Conservation (phyloP, 495 filamentous ascomycete genomes). For the Paragyromitra xinjiangensis region DNA sequence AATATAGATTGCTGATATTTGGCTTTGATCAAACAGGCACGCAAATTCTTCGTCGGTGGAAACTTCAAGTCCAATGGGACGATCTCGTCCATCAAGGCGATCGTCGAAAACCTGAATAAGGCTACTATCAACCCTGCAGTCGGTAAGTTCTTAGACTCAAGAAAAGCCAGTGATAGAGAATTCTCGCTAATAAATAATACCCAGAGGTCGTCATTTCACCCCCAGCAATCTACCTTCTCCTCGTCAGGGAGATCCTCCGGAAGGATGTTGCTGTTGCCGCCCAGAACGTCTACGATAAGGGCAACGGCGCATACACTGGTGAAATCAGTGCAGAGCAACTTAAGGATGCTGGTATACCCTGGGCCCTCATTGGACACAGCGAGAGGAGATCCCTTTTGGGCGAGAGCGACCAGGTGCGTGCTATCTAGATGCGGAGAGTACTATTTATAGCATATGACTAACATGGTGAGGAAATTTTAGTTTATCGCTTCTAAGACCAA, state of each 20-base stretch:
- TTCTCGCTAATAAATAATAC: conserved; percentile 32
- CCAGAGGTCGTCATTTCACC: conserved; percentile 94
- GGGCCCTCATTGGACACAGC: conserved; percentile 90
- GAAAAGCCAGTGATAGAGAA: neutral
- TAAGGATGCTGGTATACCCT: conserved; percentile 83
- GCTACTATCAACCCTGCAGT: conserved; percentile 74
- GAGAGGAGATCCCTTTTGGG: conserved; percentile 87
- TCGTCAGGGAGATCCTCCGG: conserved; percentile 76
- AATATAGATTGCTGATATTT: neutral
- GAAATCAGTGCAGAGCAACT: conserved; percentile 93
- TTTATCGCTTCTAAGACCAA: conserved; percentile 93
- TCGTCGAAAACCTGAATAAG: conserved; percentile 85
- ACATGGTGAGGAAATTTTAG: conserved; percentile 30
- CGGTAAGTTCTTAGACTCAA: conserved; percentile 63
- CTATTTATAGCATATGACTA: neutral
- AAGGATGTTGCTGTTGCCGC: conserved; percentile 74
- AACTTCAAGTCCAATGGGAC: conserved; percentile 99
- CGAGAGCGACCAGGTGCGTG: conserved; percentile 72
- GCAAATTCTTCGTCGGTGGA: conserved; percentile 98
- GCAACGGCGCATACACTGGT: conserved; percentile 95
- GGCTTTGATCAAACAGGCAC: conserved; percentile 61
- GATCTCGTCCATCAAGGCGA: conserved; percentile 81
- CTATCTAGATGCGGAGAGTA: neutral
- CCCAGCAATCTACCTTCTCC: conserved; percentile 86
- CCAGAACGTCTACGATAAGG: conserved; percentile 96